Percentiles rank a stretch among this genome's conserved stretches.
Conservation (phyloP, 2,329 filamentous ascomycete species). For the Rugonectria rugulosa region DNA sequence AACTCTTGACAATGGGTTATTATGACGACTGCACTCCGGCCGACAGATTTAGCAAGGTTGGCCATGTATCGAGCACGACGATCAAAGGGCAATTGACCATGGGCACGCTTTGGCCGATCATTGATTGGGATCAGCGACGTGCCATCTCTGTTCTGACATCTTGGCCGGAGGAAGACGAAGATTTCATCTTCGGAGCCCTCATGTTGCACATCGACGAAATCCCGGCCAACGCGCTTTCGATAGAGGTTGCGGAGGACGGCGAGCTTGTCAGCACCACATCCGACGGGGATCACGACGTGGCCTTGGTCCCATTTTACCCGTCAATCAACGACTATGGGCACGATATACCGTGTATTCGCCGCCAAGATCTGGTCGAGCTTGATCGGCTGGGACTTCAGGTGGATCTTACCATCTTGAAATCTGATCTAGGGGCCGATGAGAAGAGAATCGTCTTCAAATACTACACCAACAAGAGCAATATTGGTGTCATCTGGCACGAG, state of each 20-base stretch:
- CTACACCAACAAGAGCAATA: conserved; percentile 35
- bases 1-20: neutral
- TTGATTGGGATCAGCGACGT: neutral
- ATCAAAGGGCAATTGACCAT: neutral
- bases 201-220: neutral
- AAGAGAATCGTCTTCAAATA: conserved; percentile 44
- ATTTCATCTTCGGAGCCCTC: neutral
- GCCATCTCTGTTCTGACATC: neutral
- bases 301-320: neutral
- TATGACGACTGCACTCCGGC: neutral
- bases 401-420: neutral
- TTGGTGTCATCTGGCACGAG: conserved; percentile 43
- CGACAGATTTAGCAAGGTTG: neutral
- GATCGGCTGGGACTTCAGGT: neutral
- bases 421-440: neutral
- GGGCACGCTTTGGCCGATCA: neutral
- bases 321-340: neutral
- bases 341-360: neutral
- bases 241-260: neutral
- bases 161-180: neutral
- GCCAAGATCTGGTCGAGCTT: neutral
- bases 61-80: neutral
- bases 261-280: neutral
- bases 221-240: neutral
- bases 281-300: neutral